phyloP scores from a whole-genome alignment of 768 basidiomycete species.

The Fomitopsis pulvina region DNA sequence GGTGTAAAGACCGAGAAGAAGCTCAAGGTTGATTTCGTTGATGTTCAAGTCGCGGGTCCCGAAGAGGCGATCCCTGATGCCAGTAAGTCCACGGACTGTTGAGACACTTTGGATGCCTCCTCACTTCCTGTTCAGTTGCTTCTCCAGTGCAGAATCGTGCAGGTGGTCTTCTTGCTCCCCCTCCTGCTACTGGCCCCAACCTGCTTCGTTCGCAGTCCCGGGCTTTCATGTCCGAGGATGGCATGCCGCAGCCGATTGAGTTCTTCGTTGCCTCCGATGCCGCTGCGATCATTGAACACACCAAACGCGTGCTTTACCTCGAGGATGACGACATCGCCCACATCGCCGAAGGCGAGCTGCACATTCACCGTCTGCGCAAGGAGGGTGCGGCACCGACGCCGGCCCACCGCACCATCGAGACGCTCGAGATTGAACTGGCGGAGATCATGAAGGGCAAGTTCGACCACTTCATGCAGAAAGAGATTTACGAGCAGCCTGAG shows the following conservation, averaged over 20 bases:
- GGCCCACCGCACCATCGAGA: conserved; percentile 91
- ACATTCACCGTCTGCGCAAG: conserved; percentile 96
- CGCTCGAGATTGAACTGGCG: conserved; percentile 97
- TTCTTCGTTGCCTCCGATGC: conserved; percentile 99
- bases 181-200: conserved; percentile 66
- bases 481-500: conserved; percentile 98
- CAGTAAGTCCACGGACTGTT: conserved; percentile 27
- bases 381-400: conserved; percentile 52
- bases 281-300: conserved; percentile 94
- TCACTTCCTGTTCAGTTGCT: conserved; percentile 23
- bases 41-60: conserved; percentile 87
- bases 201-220: conserved; percentile 92
- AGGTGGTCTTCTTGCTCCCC: conserved; percentile 62
- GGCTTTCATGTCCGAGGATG: conserved; percentile 98
- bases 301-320: conserved; percentile 96
- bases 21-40: conserved; percentile 99
- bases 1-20: conserved; percentile 99
- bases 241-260: conserved; percentile 97
- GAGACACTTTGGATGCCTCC: not conserved
- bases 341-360: conserved; percentile 93
- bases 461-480: conserved; percentile 99
- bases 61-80: conserved; percentile 44
- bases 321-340: conserved; percentile 99
- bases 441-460: conserved; percentile 99
- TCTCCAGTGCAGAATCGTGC: conserved; percentile 38